Evolutionary conservation across 306 rosid species (phyloP).

Genomic region (Corylus heterophylla): DNA sequence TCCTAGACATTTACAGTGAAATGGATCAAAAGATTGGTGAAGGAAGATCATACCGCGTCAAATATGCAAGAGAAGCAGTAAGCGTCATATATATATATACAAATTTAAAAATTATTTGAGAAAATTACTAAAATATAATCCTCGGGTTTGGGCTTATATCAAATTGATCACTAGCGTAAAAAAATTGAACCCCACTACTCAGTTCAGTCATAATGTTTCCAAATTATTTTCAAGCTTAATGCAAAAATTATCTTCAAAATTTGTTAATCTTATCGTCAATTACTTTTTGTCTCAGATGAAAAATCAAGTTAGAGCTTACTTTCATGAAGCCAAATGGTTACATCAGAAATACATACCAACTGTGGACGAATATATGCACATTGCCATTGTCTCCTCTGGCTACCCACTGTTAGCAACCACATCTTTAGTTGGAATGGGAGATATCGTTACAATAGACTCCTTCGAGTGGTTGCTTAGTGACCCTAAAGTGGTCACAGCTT

Average conservation of each 20-base stretch:
- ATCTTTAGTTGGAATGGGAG: slow-evolving; percentile 23
- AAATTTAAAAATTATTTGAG: no score
- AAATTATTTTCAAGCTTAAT: no score
- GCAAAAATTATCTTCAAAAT: no score
- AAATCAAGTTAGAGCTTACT: slow-evolving; percentile 21
- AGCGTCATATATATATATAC: not conserved
- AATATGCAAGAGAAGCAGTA: slow-evolving; percentile 30
- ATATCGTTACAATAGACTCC: slow-evolving; percentile 25
- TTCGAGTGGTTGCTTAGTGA: slow-evolving; percentile 34
- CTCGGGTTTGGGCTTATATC: no score
- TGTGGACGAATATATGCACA: slow-evolving; percentile 32
- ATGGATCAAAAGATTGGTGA: slow-evolving; percentile 23
- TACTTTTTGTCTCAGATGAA: not conserved
- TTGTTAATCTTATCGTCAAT: no score
- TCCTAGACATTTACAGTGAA: slow-evolving; percentile 28
- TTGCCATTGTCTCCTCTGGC: not conserved
- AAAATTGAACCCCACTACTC: no score
- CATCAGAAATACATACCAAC: slow-evolving; percentile 31
- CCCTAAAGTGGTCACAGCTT: slow-evolving; percentile 33
- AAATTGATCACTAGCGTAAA: no score
- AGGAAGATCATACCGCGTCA: slow-evolving; percentile 22
- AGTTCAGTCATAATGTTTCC: no score
- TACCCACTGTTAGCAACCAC: not conserved
- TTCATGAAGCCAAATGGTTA: slow-evolving; percentile 50
- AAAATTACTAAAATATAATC: no score